Evolutionary conservation across 2,329 filamentous ascomycete genomes (phyloP), one percentile per base, ranked within the genome.

Genomic region (Phialophora verrucosa): DNA sequence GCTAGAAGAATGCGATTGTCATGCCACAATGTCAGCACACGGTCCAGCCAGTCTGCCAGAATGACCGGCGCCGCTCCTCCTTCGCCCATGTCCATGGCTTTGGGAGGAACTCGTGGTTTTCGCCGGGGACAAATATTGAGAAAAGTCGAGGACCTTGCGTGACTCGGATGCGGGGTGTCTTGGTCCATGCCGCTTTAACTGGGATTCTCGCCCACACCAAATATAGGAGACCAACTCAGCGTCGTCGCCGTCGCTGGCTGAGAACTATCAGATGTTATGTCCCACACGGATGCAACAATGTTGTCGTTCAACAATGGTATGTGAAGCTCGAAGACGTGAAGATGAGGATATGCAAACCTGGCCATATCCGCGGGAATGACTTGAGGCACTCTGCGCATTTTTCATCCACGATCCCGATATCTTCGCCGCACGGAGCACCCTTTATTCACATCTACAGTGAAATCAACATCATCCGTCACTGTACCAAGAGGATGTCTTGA

Each of bases 21-120:
- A 60, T 73, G 71, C 72, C 72, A 73, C 25, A 54, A 62, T 5
- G 53, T 66, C 47, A 73, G 57, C 4, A 65, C 27, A 6, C 60
- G 57, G 49, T 73, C 72, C 54, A 72, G 54, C 64, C 65, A 64
- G 62, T 73, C 72, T 53, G 71, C 71, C 53, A 70, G 51, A 14
- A 71, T 56, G 62, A 71, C 66, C 23, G 64, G 58, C 62, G 69
- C 63, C 27, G 58, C 69, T 29, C 66, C 65, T 25, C 58, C 68
- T 56, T 71, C 69, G 32, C 64, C 69, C 27, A 68, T 42, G 58
- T 73, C 71, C 71, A 73, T 73, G 50, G 54, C 47, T 51, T 35
- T 12, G 32, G 32, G 32, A 35, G 32, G 8, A 35, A 10, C 3
- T 31, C 4, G 17, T 55, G 3, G 29, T 20, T 17, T 32, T 17